These are phyloP conservation scores for Pachysandra terminalis DNA, from an alignment of 164 flowering plant species.

Conservation along the genomic window DNA sequence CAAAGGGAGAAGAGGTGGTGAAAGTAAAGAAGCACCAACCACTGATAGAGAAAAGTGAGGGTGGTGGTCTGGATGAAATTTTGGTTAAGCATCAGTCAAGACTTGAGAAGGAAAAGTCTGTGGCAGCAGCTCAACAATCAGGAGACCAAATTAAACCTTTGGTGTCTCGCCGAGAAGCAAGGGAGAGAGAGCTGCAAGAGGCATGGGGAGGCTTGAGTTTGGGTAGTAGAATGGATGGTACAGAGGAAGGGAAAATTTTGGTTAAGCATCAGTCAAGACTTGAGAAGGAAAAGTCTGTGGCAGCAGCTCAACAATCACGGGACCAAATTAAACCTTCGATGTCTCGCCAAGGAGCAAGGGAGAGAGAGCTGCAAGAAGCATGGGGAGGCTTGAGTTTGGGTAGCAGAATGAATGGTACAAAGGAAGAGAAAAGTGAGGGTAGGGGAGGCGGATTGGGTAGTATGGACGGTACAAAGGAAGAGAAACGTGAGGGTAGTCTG, in stretches of 20 bases:
- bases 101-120: slow-evolving; percentile 59
- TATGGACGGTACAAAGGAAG: slow-evolving; percentile 20
- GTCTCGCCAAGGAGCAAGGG: slow-evolving; percentile 63
- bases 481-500: slow-evolving; percentile 38
- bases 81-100: slow-evolving; percentile 60
- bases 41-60: slow-evolving; percentile 22
- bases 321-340: slow-evolving; percentile 25
- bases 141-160: slow-evolving; percentile 24
- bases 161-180: slow-evolving; percentile 53
- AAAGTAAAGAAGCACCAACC: slow-evolving; percentile 18
- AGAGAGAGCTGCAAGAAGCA: slow-evolving; percentile 70
- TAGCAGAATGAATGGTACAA: slow-evolving; percentile 57
- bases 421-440: too few species aligned
- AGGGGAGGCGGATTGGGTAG: too few species aligned
- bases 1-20: slow-evolving; percentile 24
- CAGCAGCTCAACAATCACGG: slow-evolving; percentile 33
- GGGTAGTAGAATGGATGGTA: slow-evolving; percentile 59
- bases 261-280: slow-evolving; percentile 61
- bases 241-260: too few species aligned
- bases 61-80: slow-evolving; percentile 54
- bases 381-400: slow-evolving; percentile 96
- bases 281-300: slow-evolving; percentile 54
- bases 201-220: slow-evolving; percentile 95
- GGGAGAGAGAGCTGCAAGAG: slow-evolving; percentile 74
- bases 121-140: slow-evolving; percentile 34